These are phyloP conservation scores for Posidonia oceanica DNA, from an alignment of 116 monocot species.

Conservation along the genomic window DNA sequence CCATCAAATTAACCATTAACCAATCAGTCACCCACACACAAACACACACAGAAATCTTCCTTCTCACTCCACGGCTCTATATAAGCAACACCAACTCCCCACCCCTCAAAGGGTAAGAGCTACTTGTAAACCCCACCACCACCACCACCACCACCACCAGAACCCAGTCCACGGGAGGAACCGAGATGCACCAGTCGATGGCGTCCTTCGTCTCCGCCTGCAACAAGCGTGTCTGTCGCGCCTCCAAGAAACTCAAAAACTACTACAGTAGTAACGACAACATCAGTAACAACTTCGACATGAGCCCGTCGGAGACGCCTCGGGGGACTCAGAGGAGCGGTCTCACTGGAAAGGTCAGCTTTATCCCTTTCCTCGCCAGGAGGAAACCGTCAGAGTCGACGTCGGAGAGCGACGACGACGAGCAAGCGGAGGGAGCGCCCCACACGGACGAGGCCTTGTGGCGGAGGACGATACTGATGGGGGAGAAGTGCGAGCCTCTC, in stretches of 20 bases:
- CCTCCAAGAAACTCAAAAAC: neutral
- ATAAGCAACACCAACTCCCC: too few species aligned
- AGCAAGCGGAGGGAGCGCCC: neutral
- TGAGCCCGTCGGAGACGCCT: neutral
- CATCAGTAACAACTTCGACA: too few species aligned
- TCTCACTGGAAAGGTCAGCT: neutral
- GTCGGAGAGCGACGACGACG: conserved; percentile 1
- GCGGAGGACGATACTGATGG: conserved; percentile 22
- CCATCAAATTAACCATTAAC: too few species aligned
- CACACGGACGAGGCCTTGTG: conserved; percentile 8
- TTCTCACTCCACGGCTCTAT: too few species aligned
- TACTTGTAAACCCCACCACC: neutral
- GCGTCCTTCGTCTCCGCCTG: neutral
- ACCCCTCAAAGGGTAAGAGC: too few species aligned
- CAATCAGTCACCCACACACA: too few species aligned
- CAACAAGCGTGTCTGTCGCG: neutral
- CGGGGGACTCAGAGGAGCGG: neutral
- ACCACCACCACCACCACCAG: neutral
- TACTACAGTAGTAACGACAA: neutral
- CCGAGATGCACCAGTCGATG: neutral
- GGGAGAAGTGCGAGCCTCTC: conserved; percentile 29
- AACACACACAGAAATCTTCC: too few species aligned
- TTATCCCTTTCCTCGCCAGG: neutral
- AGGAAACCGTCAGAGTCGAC: neutral
- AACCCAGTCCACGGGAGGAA: neutral